Conservation (phyloP, 139 green algal species). For the Chlamydomonas sp. region DNA sequence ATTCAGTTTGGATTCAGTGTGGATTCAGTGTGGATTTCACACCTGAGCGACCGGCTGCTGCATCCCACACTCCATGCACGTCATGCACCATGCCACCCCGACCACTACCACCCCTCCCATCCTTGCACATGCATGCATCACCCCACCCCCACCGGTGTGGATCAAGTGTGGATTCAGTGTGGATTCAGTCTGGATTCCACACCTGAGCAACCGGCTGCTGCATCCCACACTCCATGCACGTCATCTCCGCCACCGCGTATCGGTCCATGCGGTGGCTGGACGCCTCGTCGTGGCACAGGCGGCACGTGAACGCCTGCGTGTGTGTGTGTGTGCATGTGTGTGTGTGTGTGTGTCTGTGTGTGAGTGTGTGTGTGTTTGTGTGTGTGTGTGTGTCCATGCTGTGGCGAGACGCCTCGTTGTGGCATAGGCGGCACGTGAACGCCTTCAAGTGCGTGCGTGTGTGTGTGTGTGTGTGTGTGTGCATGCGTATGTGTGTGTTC, state of each 20-base stretch:
- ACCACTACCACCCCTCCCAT: too few relatives aligned
- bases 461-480: background rate
- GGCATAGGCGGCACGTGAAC: slow-evolving; percentile 56
- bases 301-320: slow-evolving; percentile 6
- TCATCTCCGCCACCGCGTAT: slow-evolving; percentile 61
- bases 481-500: background rate
- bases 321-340: background rate
- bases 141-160: too few relatives aligned
- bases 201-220: slow-evolving; percentile 64
- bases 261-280: slow-evolving; percentile 80
- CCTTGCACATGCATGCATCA: too few relatives aligned
- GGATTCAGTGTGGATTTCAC: too few relatives aligned
- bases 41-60: too few relatives aligned
- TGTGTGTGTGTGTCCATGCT: slow-evolving; percentile 71
- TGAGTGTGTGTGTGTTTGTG: too few relatives aligned
- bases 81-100: too few relatives aligned
- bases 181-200: too few relatives aligned
- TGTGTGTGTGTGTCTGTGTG: background rate
- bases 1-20: too few relatives aligned
- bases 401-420: slow-evolving; percentile 85
- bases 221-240: slow-evolving; percentile 82
- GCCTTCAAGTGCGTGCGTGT: background rate
- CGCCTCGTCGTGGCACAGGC: slow-evolving; percentile 87
- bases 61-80: too few relatives aligned
- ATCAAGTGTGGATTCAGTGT: too few relatives aligned